A percentile compares a stretch with the other conserved stretches of the same genome.
Evolutionary conservation across 495 filamentous ascomycete genomes (phyloP).

Genomic region (Neurospora africana): DNA sequence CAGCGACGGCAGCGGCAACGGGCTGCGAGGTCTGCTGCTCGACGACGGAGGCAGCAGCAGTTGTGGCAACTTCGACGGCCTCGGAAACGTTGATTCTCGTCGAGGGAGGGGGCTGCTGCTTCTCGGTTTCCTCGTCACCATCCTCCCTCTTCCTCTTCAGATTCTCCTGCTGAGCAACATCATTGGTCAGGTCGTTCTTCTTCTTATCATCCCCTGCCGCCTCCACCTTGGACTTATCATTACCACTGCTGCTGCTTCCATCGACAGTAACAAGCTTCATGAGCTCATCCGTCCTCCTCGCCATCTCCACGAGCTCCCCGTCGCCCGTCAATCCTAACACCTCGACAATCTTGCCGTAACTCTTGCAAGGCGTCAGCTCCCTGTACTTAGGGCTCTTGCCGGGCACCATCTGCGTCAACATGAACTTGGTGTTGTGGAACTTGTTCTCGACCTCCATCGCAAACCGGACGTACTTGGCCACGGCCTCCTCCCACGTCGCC

Average conservation of each 20-base stretch:
- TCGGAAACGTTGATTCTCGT: not conserved
- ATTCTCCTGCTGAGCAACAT: not conserved
- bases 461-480: constrained; percentile 57
- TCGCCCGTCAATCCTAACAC: constrained; percentile 38
- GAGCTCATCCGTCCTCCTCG: constrained; percentile 52
- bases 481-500: constrained; percentile 62
- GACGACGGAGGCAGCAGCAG: not conserved
- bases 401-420: constrained; percentile 73
- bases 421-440: constrained; percentile 83
- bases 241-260: constrained; percentile 31
- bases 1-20: not conserved
- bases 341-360: constrained; percentile 54
- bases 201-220: constrained; percentile 22
- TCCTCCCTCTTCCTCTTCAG: not conserved
- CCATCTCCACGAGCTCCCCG: constrained; percentile 46
- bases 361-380: constrained; percentile 44
- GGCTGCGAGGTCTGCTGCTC: not conserved
- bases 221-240: constrained; percentile 23
- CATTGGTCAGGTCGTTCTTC: not conserved
- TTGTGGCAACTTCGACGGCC: not conserved
- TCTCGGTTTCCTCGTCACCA: not conserved
- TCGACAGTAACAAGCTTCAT: constrained; percentile 45
- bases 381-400: constrained; percentile 57
- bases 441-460: constrained; percentile 72
- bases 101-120: not conserved